These are phyloP conservation scores for Nakazawaea holstii DNA, from an alignment of 805 yeast genomes.

Conservation along the genomic window DNA sequence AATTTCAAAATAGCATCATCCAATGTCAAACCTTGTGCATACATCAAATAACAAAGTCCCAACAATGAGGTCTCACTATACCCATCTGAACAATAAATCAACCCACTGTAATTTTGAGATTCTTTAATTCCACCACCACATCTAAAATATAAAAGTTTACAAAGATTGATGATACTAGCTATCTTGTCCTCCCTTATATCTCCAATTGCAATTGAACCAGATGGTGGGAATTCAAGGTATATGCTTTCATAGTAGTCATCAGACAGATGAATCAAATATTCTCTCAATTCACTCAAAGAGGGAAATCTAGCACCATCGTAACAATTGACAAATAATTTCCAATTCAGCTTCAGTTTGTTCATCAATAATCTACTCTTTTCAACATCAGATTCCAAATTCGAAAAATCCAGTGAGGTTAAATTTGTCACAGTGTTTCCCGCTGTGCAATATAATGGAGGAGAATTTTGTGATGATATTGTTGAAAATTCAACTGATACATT, in stretches of 20 bases:
- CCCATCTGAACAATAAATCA: conserved; percentile 83
- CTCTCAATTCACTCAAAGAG: conserved; percentile 28
- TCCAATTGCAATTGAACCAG: conserved; percentile 78
- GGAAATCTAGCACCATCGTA: conserved; percentile 57
- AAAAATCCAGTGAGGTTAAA: conserved; percentile 26
- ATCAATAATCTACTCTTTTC: conserved; percentile 28
- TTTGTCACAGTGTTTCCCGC: conserved; percentile 46
- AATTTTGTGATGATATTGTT: conserved; percentile 5
- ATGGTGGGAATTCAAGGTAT: conserved; percentile 67
- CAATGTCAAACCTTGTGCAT: conserved; percentile 51
- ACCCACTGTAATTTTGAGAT: conserved; percentile 30
- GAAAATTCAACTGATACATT: background rate
- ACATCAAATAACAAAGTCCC: conserved; percentile 65
- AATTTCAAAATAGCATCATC: conserved; percentile 63
- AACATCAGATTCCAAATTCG: conserved; percentile 11
- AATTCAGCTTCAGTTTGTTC: conserved; percentile 46
- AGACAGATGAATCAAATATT: conserved; percentile 15
- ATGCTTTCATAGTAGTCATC: conserved; percentile 17
- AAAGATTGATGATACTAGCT: conserved; percentile 57
- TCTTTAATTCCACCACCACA: conserved; percentile 16
- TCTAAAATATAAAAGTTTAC: conserved; percentile 56
- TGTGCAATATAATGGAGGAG: conserved; percentile 40
- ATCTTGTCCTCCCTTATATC: conserved; percentile 60
- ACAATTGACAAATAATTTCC: conserved; percentile 55
- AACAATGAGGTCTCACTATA: conserved; percentile 87